A percentile compares a stretch with the other conserved stretches of the same genome.
Evolutionary conservation across 1,139 yeast species (phyloP).

Genomic region (Candida tropicalis): DNA sequence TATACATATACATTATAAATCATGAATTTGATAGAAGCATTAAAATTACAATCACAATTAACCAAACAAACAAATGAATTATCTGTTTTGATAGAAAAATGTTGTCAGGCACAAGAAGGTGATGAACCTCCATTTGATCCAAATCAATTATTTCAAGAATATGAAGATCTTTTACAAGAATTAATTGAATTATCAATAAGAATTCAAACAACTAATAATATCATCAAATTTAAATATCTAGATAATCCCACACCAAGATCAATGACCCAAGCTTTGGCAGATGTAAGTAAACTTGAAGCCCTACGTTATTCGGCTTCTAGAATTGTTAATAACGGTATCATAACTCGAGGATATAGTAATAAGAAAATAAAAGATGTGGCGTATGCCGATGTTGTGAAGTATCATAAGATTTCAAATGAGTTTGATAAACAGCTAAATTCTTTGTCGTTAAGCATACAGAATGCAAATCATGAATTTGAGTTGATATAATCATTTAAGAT

Average conservation of each 20-base stretch:
- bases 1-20: neutral
- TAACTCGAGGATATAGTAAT: neutral
- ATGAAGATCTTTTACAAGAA: neutral
- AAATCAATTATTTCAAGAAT: slow-evolving; percentile 3
- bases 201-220: slow-evolving; percentile 4
- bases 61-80: neutral
- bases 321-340: slow-evolving; percentile 2
- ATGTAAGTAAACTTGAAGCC: neutral
- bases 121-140: slow-evolving; percentile 6
- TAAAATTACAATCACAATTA: slow-evolving; percentile 4
- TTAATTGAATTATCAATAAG: neutral
- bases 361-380: slow-evolving; percentile 2
- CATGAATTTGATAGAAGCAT: slow-evolving; percentile 8
- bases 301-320: neutral
- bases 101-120: slow-evolving; percentile 7
- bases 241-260: neutral
- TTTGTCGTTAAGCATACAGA: slow-evolving; percentile 1
- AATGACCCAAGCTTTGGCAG: slow-evolving; percentile 9
- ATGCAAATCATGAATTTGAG: slow-evolving; percentile 9
- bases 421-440: neutral
- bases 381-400: slow-evolving; percentile 3
- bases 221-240: neutral
- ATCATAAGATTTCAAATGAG: neutral
- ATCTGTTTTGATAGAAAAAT: neutral
- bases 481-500: neutral